These are phyloP conservation scores for Microglena sp. DNA, from an alignment of 139 green algal species.

Conservation along the genomic window DNA sequence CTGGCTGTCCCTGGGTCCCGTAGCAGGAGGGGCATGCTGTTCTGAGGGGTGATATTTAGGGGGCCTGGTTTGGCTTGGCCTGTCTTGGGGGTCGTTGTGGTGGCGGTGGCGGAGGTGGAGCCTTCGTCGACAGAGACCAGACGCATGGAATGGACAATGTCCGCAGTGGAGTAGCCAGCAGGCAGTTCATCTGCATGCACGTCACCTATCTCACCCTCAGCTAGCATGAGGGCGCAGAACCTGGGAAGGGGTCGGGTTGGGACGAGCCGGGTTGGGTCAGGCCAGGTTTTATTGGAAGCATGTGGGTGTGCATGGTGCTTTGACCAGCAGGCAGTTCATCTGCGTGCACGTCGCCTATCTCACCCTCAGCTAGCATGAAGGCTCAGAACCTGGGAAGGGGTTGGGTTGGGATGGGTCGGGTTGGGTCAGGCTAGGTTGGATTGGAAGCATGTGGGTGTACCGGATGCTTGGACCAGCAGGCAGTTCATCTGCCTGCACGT, in stretches of 20 bases:
- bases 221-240: slow-evolving; percentile 93
- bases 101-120: background rate
- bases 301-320: background rate
- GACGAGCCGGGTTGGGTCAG: background rate
- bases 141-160: slow-evolving; percentile 14
- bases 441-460: background rate
- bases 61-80: background rate
- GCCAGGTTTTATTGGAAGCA: background rate
- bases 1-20: background rate
- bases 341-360: slow-evolving; percentile 56
- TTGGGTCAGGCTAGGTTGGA: background rate
- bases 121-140: slow-evolving; percentile 24
- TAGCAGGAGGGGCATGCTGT: background rate
- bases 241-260: slow-evolving; percentile 2
- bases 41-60: background rate
- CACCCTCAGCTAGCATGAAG: slow-evolving; percentile 86
- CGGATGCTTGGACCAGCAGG: slow-evolving; percentile 14
- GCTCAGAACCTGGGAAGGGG: slow-evolving; percentile 69
- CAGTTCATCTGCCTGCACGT: slow-evolving; percentile 24
- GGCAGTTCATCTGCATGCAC: slow-evolving; percentile 33
- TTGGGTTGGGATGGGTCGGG: background rate
- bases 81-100: background rate
- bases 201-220: slow-evolving; percentile 83
- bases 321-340: slow-evolving; percentile 30
- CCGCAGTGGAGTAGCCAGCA: slow-evolving; percentile 13